A percentile compares a stretch with the other conserved stretches of the same genome.
phyloP scores from a whole-genome alignment of 2,329 filamentous ascomycete genomes.

The Tympanopsis confertula region DNA sequence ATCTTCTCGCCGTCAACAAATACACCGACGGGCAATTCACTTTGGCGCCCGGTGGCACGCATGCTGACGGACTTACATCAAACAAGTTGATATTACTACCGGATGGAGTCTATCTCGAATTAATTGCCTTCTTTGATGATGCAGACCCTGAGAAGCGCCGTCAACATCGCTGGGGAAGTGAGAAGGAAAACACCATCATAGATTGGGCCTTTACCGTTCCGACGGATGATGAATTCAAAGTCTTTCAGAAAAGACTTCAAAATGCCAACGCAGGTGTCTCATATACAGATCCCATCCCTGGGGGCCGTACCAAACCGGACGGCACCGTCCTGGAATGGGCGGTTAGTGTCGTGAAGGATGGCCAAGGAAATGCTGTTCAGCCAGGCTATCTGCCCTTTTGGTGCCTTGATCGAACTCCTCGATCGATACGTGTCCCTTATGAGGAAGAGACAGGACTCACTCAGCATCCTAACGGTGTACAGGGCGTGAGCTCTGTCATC shows the following conservation, averaged over 20 bases:
- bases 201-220: constrained; percentile 47
- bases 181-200: constrained; percentile 34
- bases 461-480: neutral
- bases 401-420: constrained; percentile 49
- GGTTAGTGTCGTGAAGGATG: constrained; percentile 29
- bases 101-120: constrained; percentile 56
- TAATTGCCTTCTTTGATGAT: constrained; percentile 47
- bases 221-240: constrained; percentile 19
- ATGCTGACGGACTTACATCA: constrained; percentile 46
- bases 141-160: constrained; percentile 22
- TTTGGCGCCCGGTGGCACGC: constrained; percentile 45
- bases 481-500: neutral
- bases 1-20: neutral
- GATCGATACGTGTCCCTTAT: constrained; percentile 41
- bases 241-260: constrained; percentile 22
- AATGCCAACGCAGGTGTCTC: constrained; percentile 18
- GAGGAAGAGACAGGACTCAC: constrained; percentile 3
- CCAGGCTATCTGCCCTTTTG: constrained; percentile 50
- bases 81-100: constrained; percentile 51
- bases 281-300: constrained; percentile 35
- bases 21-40: constrained; percentile 29
- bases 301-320: constrained; percentile 42
- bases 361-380: constrained; percentile 10
- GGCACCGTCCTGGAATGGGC: constrained; percentile 47
- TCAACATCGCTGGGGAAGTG: constrained; percentile 46